A percentile compares a stretch with the other conserved stretches of the same genome.
These are phyloP conservation scores for Cercospora nicotianae DNA, from an alignment of 2,329 filamentous ascomycete genomes.

Conservation along the genomic window DNA sequence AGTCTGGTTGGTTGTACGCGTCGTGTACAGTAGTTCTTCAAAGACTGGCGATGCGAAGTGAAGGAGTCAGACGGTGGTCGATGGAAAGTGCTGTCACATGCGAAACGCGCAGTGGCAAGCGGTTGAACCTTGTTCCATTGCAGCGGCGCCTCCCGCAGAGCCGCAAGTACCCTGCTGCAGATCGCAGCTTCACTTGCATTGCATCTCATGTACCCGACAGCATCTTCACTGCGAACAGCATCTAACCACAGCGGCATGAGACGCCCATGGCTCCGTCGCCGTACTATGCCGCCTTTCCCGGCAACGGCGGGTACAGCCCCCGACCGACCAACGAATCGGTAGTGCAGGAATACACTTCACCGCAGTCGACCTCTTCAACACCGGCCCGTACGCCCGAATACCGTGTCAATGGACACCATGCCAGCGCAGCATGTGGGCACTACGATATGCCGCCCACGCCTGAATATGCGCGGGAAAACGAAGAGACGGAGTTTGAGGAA, in stretches of 20 bases:
- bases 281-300: conserved; percentile 6
- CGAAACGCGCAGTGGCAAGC: conserved; percentile 13
- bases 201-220: neutral
- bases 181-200: conserved; percentile 4
- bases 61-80: conserved; percentile 2
- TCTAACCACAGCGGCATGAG: neutral
- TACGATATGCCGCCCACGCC: conserved; percentile 35
- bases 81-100: conserved; percentile 23
- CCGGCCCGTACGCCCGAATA: conserved; percentile 5
- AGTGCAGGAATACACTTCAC: conserved; percentile 14
- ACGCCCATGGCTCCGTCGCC: conserved; percentile 7
- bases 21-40: neutral
- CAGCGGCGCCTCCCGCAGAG: neutral
- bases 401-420: conserved; percentile 1
- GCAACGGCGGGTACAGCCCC: conserved; percentile 8
- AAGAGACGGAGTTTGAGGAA: conserved; percentile 34
- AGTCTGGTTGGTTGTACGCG: neutral
- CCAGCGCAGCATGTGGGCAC: conserved; percentile 2
- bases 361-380: conserved; percentile 1
- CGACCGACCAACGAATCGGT: conserved; percentile 9
- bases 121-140: neutral
- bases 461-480: conserved; percentile 53
- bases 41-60: neutral
- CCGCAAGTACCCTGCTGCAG: neutral
- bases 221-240: neutral